Base-by-base conservation (phyloP, 1,139 yeast species). In the Wickerhamomyces sp. region DNA sequence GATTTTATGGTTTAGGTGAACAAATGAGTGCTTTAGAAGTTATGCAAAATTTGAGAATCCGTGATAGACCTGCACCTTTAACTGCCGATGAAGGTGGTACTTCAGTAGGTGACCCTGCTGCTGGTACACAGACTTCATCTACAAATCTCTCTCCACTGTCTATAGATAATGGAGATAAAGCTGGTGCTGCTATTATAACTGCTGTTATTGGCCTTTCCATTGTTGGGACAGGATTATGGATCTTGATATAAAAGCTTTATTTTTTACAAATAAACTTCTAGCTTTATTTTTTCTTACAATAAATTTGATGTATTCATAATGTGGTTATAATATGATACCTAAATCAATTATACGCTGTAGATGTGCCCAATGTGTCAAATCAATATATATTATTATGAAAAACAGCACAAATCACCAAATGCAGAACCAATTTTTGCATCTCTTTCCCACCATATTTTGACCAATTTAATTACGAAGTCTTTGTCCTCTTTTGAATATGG, bases 111-210 rank as follows among this genome's bases (percentile, higher is more conserved):
- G 67, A 74, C 49, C 76, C 78, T 28, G 73, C 77, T 33, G 85
- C 83, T 21, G 89, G 89, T 46, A 64, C 72, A 6, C 60, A 60
- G 42, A 54, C 63, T 13, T 41, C 51, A 14, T 54, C 62, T 20
- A 59, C 67, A 0, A 66, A 64, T 38, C 50, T 63, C 39, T 56
- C 66, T 9, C 69, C 84, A 5, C 67, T 88, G 51, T 54, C 60
- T 15, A 68, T 87, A 36, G 70, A 70, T 32, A 56, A 65, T 2
- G 84, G 82, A 37, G 96, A 88, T 57, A 74, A 65, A 46, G 96
- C 94, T 1, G 97, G 96, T 41, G 97, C 97, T 1, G 87, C 92
- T 35, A 76, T 89, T 37, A 77, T 89, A 44, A 90, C 97, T 2
- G 87, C 84, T 8, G 59, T 88, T 26, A 70, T 88, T 37, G 82